These are phyloP conservation scores for Ustilago xerochloae DNA, from an alignment of 1,284 basidiomycete genomes.

Conservation along the genomic window DNA sequence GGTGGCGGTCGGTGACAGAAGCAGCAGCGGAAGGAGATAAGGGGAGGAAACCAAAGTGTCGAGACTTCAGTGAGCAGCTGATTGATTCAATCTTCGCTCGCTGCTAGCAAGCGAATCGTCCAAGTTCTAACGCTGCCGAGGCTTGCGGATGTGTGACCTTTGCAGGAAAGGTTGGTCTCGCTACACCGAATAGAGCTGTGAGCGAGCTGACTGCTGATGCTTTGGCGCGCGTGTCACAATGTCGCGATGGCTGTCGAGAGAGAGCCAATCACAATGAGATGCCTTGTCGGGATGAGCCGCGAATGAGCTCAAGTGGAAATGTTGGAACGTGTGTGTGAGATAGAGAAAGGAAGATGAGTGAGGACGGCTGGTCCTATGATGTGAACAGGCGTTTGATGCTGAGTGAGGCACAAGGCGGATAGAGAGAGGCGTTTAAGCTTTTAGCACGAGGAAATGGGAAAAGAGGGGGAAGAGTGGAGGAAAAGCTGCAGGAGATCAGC, in stretches of 20 bases:
- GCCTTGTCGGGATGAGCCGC: neutral
- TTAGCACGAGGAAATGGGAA: neutral
- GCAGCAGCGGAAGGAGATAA: slow-evolving; percentile 9
- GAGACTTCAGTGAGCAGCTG: neutral
- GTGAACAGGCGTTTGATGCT: neutral
- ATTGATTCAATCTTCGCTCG: no score
- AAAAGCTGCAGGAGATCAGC: neutral
- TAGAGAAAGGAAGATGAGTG: slow-evolving; percentile 9
- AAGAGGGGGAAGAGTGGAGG: neutral
- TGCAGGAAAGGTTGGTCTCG: neutral
- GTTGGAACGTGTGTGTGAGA: neutral
- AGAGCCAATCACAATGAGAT: neutral
- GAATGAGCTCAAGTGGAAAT: neutral
- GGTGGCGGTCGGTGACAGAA: neutral
- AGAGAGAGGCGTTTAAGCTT: slow-evolving; percentile 1
- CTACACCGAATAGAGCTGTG: neutral
- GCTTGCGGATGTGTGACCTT: no score
- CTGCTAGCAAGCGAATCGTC: no score
- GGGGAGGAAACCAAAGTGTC: neutral
- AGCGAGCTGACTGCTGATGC: slow-evolving; percentile 1
- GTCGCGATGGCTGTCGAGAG: no score
- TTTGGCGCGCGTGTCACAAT: neutral
- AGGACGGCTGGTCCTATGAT: neutral
- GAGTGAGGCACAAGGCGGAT: neutral
- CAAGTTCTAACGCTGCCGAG: no score